Evolutionary conservation across 2,329 filamentous ascomycete species (phyloP).

Genomic region (Fusarium lyarnte): DNA sequence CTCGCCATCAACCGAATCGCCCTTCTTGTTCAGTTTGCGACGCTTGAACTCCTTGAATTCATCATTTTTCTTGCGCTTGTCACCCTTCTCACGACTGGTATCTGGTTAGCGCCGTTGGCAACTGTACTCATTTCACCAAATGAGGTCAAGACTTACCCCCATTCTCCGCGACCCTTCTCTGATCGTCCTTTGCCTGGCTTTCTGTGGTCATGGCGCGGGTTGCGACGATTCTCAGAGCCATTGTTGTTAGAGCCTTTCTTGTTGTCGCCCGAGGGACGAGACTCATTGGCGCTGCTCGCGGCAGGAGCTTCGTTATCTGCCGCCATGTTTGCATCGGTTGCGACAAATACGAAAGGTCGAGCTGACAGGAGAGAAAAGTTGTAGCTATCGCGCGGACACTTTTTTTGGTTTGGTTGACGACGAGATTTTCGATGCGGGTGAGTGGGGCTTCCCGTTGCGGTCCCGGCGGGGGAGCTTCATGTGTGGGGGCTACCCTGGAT

Average conservation of each 20-base stretch:
- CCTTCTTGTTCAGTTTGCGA: slow-evolving; percentile 51
- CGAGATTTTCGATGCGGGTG: slow-evolving; percentile 36
- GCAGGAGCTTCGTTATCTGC: slow-evolving; percentile 45
- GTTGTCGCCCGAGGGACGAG: slow-evolving; percentile 31
- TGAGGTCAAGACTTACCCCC: slow-evolving; percentile 38
- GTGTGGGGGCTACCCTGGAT: slow-evolving; percentile 23
- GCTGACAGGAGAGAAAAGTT: background rate
- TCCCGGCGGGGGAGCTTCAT: slow-evolving; percentile 27
- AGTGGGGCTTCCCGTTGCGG: slow-evolving; percentile 36
- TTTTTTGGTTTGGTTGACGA: slow-evolving; percentile 28
- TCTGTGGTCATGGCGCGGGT: slow-evolving; percentile 44
- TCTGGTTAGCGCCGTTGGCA: slow-evolving; percentile 49
- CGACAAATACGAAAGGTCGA: slow-evolving; percentile 15
- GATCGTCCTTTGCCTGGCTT: slow-evolving; percentile 43
- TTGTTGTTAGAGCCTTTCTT: slow-evolving; percentile 31
- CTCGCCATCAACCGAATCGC: slow-evolving; percentile 46
- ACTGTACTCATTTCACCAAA: slow-evolving; percentile 16
- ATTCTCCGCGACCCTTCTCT: slow-evolving; percentile 47
- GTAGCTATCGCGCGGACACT: slow-evolving; percentile 14
- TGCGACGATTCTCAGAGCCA: slow-evolving; percentile 40
- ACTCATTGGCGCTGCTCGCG: slow-evolving; percentile 36
- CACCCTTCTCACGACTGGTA: slow-evolving; percentile 49
- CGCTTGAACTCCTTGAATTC: slow-evolving; percentile 55
- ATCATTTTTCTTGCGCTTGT: slow-evolving; percentile 53
- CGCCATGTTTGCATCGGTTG: slow-evolving; percentile 48